phyloP scores from a whole-genome alignment of 352 stramenopile genomes.

The Globisporangium irregulare region DNA sequence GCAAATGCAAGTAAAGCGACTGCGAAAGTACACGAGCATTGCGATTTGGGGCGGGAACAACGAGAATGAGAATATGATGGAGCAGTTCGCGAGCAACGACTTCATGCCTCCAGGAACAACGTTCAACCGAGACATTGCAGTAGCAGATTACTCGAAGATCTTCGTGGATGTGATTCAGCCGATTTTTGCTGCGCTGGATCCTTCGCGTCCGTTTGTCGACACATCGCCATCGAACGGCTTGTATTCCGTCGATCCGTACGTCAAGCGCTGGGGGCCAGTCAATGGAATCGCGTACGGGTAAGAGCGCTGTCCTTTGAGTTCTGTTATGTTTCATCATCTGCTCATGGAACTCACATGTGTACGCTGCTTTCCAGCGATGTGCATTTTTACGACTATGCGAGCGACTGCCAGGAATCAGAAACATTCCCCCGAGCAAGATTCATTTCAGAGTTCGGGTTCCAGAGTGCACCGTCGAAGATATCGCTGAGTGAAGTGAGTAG shows the following conservation, averaged over 20 bases:
- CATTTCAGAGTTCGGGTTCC: slow-evolving; percentile 87
- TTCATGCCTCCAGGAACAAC: slow-evolving; percentile 45
- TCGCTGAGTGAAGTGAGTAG: slow-evolving; percentile 52
- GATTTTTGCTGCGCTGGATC: slow-evolving; percentile 45
- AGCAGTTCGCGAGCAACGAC: slow-evolving; percentile 55
- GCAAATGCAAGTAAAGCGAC: slow-evolving; percentile 48
- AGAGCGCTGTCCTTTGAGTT: slow-evolving; percentile 10
- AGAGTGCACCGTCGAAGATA: slow-evolving; percentile 64
- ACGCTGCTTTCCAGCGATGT: slow-evolving; percentile 49
- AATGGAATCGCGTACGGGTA: slow-evolving; percentile 60
- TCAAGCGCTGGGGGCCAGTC: slow-evolving; percentile 76
- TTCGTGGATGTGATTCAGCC: slow-evolving; percentile 77
- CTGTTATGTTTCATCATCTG: not conserved
- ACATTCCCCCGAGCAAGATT: slow-evolving; percentile 76
- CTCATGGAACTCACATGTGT: slow-evolving; percentile 2
- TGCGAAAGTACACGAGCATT: slow-evolving; percentile 81
- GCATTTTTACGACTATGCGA: slow-evolving; percentile 84
- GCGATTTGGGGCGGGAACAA: slow-evolving; percentile 91
- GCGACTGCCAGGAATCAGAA: slow-evolving; percentile 67
- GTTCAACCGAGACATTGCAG: slow-evolving; percentile 79
- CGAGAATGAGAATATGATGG: slow-evolving; percentile 89
- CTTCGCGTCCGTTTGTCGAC: slow-evolving; percentile 72
- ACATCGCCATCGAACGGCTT: slow-evolving; percentile 86
- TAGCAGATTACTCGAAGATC: slow-evolving; percentile 75
- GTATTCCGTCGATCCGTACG: slow-evolving; percentile 68